Evolutionary conservation across 2,329 filamentous ascomycete genomes (phyloP).

Genomic region (Aspergillus neoniger): DNA sequence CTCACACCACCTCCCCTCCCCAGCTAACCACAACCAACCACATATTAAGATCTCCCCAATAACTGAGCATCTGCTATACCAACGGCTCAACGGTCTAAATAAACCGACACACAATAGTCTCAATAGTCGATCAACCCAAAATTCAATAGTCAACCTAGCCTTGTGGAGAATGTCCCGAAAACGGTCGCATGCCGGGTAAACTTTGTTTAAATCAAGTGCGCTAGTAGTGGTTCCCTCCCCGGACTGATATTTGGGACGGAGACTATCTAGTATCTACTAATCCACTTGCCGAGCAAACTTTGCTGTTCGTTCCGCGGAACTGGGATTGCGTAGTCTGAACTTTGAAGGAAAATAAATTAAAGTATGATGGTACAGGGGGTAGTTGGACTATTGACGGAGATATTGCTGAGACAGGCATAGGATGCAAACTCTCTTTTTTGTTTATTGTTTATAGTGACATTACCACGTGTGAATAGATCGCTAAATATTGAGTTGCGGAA

Average conservation of each 20-base stretch:
- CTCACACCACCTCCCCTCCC: too few species aligned
- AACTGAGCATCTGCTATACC: too few species aligned
- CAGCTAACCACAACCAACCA: too few species aligned
- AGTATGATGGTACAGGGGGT: background rate
- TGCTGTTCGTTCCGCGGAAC: background rate
- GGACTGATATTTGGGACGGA: background rate
- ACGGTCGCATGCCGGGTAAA: background rate
- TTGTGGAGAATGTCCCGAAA: background rate
- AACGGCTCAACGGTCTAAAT: background rate
- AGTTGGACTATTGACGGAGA: background rate
- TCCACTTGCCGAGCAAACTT: too few species aligned
- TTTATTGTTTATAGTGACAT: background rate
- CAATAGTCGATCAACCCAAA: background rate
- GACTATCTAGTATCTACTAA: background rate
- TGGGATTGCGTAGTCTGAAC: background rate
- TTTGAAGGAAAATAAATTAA: background rate
- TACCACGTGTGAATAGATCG: background rate
- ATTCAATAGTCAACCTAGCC: background rate
- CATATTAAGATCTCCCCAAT: too few species aligned
- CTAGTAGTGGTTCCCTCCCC: background rate
- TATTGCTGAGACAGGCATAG: background rate
- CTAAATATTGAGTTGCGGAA: background rate
- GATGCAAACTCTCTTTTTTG: background rate
- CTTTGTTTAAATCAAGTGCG: background rate
- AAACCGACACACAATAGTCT: background rate